Base-by-base conservation (phyloP, 805 yeast genomes). In the Spathaspora arborariae region DNA sequence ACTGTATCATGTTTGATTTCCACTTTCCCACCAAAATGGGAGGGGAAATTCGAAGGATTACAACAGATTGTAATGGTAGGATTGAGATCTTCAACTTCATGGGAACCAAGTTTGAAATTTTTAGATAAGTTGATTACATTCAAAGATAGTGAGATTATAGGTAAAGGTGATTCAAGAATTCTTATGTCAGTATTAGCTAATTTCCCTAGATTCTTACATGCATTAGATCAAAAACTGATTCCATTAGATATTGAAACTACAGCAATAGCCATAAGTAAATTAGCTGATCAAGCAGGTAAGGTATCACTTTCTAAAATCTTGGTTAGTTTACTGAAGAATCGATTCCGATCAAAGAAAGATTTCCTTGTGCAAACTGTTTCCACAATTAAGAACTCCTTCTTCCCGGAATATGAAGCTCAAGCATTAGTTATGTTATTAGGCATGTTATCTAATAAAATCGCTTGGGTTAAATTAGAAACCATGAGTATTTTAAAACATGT, bases 21-120 rank as follows among this genome's bases (percentile, higher is more conserved):
- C 0, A 86, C 94, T 0, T 94, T 91, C 60, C 99, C 99, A 0
- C 82, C 94, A 0, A 85, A 87, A 48, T 94, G 98, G 99, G 96
- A 91, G 59, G 96, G 97, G 1, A 78, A 82, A 47, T 94, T 90
- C 63, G 92, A 85, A 57, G 98, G 98, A 0, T 69, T 94, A 5
- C 96, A 90, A 56, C 83, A 79, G 39, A 75, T 85, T 16, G 81
- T 91, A 0, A 71, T 89, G 77, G 79, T 82, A 40, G 99, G 99
- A 0, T 68, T 95, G 47, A 69, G 96, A 45, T 90, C 97, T 0
- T 72, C 90, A 1, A 80, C 81, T 43, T 79, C 97, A 0, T 86
- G 84, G 70, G 95, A 88, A 8, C 82, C 87, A 10, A 79, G 96
- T 1, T 68, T 89, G 56, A 79, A 78, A 49, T 77, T 92, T 36